phyloP scores from a whole-genome alignment of 768 basidiomycete species.

The Amanita phalloides region DNA sequence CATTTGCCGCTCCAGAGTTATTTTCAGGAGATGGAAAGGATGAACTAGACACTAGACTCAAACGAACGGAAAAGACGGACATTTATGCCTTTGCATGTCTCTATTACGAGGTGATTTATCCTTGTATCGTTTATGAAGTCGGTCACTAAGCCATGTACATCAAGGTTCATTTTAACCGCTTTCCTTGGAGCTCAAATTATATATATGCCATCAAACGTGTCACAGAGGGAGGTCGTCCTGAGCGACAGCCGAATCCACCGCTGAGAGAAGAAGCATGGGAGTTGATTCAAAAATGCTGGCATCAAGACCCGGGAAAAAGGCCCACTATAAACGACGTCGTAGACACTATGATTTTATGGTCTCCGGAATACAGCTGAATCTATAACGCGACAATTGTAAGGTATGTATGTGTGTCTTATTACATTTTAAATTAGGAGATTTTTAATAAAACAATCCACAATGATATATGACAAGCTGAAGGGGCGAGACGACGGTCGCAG shows the following conservation, averaged over 20 bases:
- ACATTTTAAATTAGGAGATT: no score
- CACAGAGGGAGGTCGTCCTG: neutral
- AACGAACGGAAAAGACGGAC: slow-evolving; percentile 1
- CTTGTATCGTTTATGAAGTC: no score
- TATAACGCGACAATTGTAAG: neutral
- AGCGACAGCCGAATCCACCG: neutral
- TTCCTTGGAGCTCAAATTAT: neutral
- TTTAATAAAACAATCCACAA: no score
- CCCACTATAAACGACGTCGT: neutral
- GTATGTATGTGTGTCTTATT: no score
- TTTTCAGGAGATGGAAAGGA: neutral
- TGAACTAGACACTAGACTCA: neutral
- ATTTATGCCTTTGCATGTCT: slow-evolving; percentile 1
- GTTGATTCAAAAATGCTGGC: neutral
- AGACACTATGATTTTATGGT: slow-evolving; percentile 1
- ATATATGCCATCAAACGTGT: neutral
- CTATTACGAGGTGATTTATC: slow-evolving; percentile 1
- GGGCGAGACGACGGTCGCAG: no score
- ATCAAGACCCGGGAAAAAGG: neutral
- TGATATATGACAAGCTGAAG: no score
- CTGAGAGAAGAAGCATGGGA: slow-evolving; percentile 1
- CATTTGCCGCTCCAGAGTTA: neutral
- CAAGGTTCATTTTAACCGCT: neutral
- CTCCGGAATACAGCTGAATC: neutral
- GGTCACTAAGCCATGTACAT: no score